phyloP scores from a whole-genome alignment of 805 yeast genomes.

The Schizosaccharomyces osmophilus region DNA sequence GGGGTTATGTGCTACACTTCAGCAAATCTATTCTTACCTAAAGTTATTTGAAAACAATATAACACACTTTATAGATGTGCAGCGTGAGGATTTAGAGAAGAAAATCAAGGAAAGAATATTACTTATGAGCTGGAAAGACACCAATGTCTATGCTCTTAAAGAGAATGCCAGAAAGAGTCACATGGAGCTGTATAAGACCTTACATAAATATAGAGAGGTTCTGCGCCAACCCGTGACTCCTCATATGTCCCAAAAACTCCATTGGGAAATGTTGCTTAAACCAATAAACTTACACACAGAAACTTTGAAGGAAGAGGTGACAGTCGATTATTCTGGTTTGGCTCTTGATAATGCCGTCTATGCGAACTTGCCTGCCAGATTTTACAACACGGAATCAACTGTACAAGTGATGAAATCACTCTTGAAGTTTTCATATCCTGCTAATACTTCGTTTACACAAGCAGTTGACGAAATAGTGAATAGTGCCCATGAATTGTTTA shows the following conservation, averaged over 20 bases:
- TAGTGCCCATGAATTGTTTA: constrained; percentile 31
- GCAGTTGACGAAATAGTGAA: neutral
- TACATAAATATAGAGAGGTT: constrained; percentile 52
- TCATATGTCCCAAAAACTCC: constrained; percentile 3
- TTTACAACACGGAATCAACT: neutral
- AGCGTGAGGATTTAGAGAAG: constrained; percentile 39
- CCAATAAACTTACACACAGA: neutral
- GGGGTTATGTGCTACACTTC: neutral
- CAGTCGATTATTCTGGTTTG: neutral
- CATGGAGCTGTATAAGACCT: constrained; percentile 52
- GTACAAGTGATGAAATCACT: neutral
- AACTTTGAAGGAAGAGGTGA: neutral
- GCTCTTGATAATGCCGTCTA: neutral
- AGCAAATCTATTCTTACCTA: constrained; percentile 33
- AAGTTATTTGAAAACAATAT: constrained; percentile 35
- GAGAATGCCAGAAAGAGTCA: constrained; percentile 87
- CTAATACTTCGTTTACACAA: too few relatives aligned
- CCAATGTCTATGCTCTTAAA: constrained; percentile 73
- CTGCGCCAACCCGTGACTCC: constrained; percentile 5
- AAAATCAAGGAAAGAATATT: constrained; percentile 64
- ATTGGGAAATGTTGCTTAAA: neutral
- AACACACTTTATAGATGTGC: constrained; percentile 19
- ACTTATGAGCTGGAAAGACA: constrained; percentile 92
- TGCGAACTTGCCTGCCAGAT: neutral
- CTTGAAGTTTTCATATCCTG: too few relatives aligned